phyloP scores from a whole-genome alignment of 1,139 yeast genomes.

The Lizanozyma gosingica region DNA sequence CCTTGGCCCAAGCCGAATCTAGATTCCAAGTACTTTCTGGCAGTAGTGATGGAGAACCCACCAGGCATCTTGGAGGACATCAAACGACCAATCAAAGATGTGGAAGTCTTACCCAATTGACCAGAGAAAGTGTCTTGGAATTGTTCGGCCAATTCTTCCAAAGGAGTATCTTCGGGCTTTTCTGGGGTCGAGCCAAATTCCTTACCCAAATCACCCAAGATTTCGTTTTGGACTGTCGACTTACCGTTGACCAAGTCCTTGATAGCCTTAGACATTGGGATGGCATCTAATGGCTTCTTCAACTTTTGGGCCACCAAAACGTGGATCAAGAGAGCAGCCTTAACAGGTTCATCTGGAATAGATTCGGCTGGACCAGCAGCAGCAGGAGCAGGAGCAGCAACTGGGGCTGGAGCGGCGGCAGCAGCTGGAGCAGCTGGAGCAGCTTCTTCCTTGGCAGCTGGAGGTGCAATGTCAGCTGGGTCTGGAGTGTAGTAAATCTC shows the following conservation, averaged over 20 bases:
- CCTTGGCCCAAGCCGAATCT: constrained; percentile 90
- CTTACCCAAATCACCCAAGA: constrained; percentile 94
- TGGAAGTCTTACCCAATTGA: constrained; percentile 84
- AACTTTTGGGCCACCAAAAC: constrained; percentile 92
- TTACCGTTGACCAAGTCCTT: constrained; percentile 97
- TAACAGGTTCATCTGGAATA: constrained; percentile 82
- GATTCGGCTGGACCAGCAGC: constrained; percentile 72
- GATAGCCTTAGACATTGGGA: constrained; percentile 86
- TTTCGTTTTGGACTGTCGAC: constrained; percentile 96
- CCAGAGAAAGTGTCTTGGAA: constrained; percentile 90
- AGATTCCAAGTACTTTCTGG: constrained; percentile 83
- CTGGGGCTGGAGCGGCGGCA: constrained; percentile 49
- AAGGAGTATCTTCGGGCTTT: constrained; percentile 96
- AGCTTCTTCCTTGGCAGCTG: constrained; percentile 30
- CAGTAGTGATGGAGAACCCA: constrained; percentile 87
- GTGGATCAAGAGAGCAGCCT: constrained; percentile 75
- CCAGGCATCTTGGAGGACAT: constrained; percentile 99
- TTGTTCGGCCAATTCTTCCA: constrained; percentile 88
- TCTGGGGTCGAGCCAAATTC: constrained; percentile 98
- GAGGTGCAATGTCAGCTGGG: constrained; percentile 49
- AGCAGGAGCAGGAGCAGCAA: constrained; percentile 51
- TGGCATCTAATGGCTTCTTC: constrained; percentile 79
- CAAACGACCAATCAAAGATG: constrained; percentile 80
- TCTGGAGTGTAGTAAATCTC: constrained; percentile 95
- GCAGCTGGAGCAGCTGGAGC: constrained; percentile 40